phyloP scores from a whole-genome alignment of 306 rosid genomes.

The Begonia fuchsioides region DNA sequence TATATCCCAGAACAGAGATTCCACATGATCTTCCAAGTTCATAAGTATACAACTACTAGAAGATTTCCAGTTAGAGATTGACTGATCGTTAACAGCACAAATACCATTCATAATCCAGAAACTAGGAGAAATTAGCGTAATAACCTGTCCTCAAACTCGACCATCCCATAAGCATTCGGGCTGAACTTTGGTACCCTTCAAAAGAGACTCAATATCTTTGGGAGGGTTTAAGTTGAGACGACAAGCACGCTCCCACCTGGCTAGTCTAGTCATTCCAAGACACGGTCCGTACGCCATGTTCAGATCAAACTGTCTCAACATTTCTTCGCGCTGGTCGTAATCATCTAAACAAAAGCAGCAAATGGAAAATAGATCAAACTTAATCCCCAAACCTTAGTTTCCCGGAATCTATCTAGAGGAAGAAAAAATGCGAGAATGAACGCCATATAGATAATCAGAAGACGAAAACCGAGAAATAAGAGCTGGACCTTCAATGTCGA shows the following conservation, averaged over 20 bases:
- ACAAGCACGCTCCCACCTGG: conserved; percentile 72
- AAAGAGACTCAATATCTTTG: conserved; percentile 23
- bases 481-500: conserved; percentile 24
- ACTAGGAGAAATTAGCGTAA: not conserved
- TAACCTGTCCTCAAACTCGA: conserved; percentile 21
- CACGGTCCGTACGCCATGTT: conserved; percentile 79
- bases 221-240: conserved; percentile 66
- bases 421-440: not conserved
- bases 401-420: too few species aligned
- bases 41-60: not conserved
- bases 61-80: not conserved
- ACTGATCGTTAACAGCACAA: too few species aligned
- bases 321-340: conserved; percentile 24
- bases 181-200: conserved; percentile 27
- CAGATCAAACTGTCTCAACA: conserved; percentile 65
- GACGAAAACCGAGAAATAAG: not conserved
- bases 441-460: not conserved
- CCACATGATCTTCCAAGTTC: too few species aligned
- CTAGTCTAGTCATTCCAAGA: conserved; percentile 49
- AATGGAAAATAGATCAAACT: too few species aligned
- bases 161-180: conserved; percentile 39
- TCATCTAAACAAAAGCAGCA: conserved; percentile 30
- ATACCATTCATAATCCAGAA: too few species aligned
- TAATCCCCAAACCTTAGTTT: too few species aligned
- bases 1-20: too few species aligned